Conservation (phyloP, 106 monocot species). For the Dactylorhiza incarnata region DNA sequence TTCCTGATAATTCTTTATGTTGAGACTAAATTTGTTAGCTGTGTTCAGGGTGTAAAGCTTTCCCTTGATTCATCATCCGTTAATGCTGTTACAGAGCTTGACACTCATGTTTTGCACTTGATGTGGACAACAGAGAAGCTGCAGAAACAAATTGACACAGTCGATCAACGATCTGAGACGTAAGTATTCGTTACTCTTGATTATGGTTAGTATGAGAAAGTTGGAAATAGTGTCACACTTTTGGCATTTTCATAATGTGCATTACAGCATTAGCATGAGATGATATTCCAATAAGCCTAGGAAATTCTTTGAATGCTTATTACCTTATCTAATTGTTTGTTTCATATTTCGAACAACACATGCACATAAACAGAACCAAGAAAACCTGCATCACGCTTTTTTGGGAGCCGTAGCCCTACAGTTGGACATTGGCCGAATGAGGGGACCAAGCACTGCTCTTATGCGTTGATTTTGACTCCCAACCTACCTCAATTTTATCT, state of each 20-base stretch:
- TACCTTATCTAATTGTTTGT: too few relatives aligned
- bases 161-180: conserved; percentile 54
- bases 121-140: conserved; percentile 70
- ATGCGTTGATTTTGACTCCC: too few relatives aligned
- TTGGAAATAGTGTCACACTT: background rate
- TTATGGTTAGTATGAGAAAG: background rate
- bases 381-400: too few relatives aligned
- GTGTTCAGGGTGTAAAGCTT: conserved; percentile 81
- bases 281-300: background rate
- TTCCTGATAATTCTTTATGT: background rate
- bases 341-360: too few relatives aligned
- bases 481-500: too few relatives aligned
- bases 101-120: conserved; percentile 71
- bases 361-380: too few relatives aligned
- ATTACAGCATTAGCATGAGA: background rate
- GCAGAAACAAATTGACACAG: conserved; percentile 61
- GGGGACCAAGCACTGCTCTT: too few relatives aligned
- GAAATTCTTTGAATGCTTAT: too few relatives aligned
- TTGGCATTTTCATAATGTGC: background rate
- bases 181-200: conserved; percentile 19
- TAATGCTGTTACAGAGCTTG: conserved; percentile 44
- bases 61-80: conserved; percentile 46
- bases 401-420: too few relatives aligned
- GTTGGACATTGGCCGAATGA: too few relatives aligned
- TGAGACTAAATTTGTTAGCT: conserved; percentile 19